phyloP scores from a whole-genome alignment of 345 rosid genomes.

The Populus davidiana region DNA sequence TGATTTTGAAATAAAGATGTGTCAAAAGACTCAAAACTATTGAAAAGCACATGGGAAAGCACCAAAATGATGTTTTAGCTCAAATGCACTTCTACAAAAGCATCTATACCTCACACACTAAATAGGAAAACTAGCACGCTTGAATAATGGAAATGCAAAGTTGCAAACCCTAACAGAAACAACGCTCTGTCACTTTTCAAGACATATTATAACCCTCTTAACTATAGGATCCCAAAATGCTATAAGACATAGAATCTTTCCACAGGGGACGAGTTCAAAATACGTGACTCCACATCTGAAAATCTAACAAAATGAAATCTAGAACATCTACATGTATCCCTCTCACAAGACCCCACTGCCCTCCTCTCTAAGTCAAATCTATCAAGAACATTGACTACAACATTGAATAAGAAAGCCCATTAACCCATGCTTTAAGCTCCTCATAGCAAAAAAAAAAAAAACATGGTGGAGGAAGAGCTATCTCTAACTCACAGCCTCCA shows the following conservation, averaged over 20 bases:
- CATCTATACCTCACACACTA: background rate
- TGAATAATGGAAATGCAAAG: background rate
- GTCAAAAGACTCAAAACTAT: background rate
- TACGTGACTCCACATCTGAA: background rate
- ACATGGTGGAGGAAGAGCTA: background rate
- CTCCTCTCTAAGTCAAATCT: background rate
- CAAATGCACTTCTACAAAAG: background rate
- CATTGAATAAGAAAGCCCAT: background rate
- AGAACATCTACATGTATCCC: background rate
- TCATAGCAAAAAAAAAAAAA: background rate
- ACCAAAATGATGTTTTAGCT: background rate
- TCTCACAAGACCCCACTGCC: background rate
- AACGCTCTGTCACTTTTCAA: background rate
- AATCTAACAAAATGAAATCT: background rate
- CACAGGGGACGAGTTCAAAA: background rate
- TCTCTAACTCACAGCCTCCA: background rate
- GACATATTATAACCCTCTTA: background rate
- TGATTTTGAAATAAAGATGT: background rate
- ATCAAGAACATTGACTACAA: background rate
- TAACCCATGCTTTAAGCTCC: background rate
- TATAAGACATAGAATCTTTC: background rate
- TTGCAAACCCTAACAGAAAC: background rate
- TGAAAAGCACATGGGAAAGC: background rate
- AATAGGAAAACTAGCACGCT: background rate
- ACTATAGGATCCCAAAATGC: background rate